Base-by-base conservation (phyloP, 371 early-diverging fungal species). In the Batrachochytrium dendrobatidis region DNA sequence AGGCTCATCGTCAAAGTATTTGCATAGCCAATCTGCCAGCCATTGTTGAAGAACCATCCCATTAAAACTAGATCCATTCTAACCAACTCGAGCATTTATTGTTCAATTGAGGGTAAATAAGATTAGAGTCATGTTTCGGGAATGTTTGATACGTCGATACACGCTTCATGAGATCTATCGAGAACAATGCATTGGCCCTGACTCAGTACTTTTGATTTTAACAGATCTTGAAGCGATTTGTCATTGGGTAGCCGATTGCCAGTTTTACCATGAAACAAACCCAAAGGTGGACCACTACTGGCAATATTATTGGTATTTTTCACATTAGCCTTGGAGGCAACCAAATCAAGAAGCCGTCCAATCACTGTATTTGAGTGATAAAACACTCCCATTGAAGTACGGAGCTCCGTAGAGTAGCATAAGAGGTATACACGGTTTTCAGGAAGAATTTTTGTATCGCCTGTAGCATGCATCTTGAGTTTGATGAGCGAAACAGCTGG, bases 281-380 rank as follows among this genome's bases (percentile, higher is more conserved):
- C 12, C 12, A 39, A n/a, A 12, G 12, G 12, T 12, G 39, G 39
- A n/a, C 39, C 39, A n/a, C 15, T 39, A 15, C 39, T n/a, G 39
- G 39, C 39, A 39, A 39, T n/a, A n/a, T 39, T 39, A n/a, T 39
- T 39, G 39, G 39, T 39, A n/a, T 39, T 39, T 39, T 12, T n/a
- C 12, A 39, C 39, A 12, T 39, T 12, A 12, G 39, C 39, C 39
- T 12, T 39, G 12, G 12, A 12, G 12, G 39, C 39, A 12, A 39
- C 15, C n/a, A n/a, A 12, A 39, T 39, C 39, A 12, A 39, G 15
- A 39, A 39, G 39, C 39, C n/a, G 12, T 12, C 39, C 39, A 39
- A 39, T 39, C 15, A 39, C 39, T 12, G 15, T 39, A n/a, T 15
- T n/a, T n/a, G 12, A 15, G 39, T n/a, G 39, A n/a, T 39, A n/a